Evolutionary conservation across 108 stramenopile genomes (phyloP).

Genomic region (Cyclotella baltica): DNA sequence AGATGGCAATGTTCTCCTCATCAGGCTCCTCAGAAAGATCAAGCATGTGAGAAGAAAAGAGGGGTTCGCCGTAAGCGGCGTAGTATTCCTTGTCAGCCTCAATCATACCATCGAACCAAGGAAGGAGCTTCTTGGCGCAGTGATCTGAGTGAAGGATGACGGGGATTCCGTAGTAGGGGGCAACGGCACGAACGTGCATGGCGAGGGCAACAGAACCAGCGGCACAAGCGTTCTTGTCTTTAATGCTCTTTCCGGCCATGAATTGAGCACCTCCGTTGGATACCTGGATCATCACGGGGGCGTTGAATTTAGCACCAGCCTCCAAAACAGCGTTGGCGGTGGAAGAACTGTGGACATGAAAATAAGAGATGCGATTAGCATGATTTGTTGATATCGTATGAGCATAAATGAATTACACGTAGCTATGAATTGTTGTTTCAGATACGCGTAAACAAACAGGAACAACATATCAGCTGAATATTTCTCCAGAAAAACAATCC

Average conservation of each 20-base stretch:
- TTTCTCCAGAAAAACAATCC: no score
- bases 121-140: slow-evolving; percentile 95
- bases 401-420: background rate
- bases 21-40: slow-evolving; percentile 96
- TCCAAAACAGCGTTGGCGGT: slow-evolving; percentile 92
- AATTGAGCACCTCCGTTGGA: slow-evolving; percentile 93
- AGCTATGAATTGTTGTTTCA: no score
- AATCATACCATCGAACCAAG: slow-evolving; percentile 97
- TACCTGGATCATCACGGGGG: slow-evolving; percentile 94
- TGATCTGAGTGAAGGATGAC: slow-evolving; percentile 98
- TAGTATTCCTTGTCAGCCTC: slow-evolving; percentile 94
- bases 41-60: slow-evolving; percentile 97
- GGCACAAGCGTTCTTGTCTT: slow-evolving; percentile 82
- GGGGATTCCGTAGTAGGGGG: slow-evolving; percentile 96
- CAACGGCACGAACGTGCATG: slow-evolving; percentile 94
- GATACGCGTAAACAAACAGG: no score
- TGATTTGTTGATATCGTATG: background rate
- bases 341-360: slow-evolving; percentile 80
- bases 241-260: slow-evolving; percentile 90
- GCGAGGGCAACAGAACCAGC: slow-evolving; percentile 94
- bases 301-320: slow-evolving; percentile 87
- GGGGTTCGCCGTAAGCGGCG: slow-evolving; percentile 89
- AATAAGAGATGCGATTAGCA: background rate
- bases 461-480: no score
- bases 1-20: slow-evolving; percentile 97